Conservation (phyloP, 208 protist genomes). For the Wallacemonas sp. region DNA sequence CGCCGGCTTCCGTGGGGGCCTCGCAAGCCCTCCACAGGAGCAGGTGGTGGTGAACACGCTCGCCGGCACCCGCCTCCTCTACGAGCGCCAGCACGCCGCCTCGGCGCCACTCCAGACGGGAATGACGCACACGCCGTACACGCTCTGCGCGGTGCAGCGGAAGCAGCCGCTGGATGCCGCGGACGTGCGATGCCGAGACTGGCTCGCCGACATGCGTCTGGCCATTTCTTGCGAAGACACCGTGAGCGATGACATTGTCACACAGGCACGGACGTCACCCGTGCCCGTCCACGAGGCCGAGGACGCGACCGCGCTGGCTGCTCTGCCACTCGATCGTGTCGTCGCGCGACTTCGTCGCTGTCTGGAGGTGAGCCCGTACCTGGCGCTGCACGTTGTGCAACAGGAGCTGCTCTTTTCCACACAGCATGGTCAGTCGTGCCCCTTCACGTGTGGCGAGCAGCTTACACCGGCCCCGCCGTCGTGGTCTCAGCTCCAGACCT, state of each 20-base stretch:
- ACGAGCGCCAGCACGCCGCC: not conserved
- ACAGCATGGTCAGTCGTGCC: not conserved
- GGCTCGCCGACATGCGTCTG: slow-evolving; percentile 47
- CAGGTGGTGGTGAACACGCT: not conserved
- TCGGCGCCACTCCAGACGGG: not conserved
- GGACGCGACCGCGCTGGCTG: too few relatives aligned
- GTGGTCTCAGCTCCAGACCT: not conserved
- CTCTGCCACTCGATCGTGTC: too few relatives aligned
- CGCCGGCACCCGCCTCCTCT: slow-evolving; percentile 4
- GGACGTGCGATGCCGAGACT: slow-evolving; percentile 43
- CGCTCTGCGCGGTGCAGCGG: not conserved
- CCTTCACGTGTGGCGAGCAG: not conserved
- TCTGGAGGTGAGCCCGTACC: not conserved
- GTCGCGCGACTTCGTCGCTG: not conserved
- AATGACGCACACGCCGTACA: not conserved
- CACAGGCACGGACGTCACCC: slow-evolving; percentile 1
- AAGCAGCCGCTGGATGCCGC: not conserved
- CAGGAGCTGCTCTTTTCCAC: not conserved
- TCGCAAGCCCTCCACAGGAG: not conserved
- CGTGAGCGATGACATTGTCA: not conserved
- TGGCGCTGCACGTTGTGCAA: not conserved
- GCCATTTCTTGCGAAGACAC: slow-evolving; percentile 18
- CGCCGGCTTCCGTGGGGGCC: too few relatives aligned
- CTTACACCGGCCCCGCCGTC: not conserved
- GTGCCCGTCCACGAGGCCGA: too few relatives aligned